A percentile compares a stretch with the other conserved stretches of the same genome.
Conservation (phyloP, 768 basidiomycete species). For the Asterophora parasitica region DNA sequence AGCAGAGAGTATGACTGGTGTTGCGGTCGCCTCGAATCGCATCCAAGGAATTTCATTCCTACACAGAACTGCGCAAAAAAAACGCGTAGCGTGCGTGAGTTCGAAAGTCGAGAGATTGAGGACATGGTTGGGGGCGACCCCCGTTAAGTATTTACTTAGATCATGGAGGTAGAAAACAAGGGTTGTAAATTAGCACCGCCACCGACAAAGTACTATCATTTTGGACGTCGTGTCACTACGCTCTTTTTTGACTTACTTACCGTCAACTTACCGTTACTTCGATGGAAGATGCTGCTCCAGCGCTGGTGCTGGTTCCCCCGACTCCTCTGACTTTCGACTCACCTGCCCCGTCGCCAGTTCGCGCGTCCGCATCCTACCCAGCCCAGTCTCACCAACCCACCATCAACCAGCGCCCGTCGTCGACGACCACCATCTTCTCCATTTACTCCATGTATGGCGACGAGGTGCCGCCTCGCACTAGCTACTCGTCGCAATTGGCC, state of each 20-base stretch:
- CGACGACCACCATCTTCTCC: constrained; percentile 74
- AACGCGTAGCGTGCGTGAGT: too few species aligned
- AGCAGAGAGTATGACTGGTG: too few species aligned
- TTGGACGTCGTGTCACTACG: not conserved
- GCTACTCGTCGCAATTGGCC: constrained; percentile 40
- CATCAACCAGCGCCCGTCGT: constrained; percentile 47
- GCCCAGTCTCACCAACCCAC: constrained; percentile 28
- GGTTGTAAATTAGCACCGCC: constrained; percentile 1
- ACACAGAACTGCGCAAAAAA: too few species aligned
- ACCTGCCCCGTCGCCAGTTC: constrained; percentile 24
- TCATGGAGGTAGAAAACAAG: not conserved
- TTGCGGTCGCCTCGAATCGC: too few species aligned
- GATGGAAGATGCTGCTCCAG: constrained; percentile 38
- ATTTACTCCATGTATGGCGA: constrained; percentile 88
- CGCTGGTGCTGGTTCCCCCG: constrained; percentile 33
- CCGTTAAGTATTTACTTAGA: too few species aligned
- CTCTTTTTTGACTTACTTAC: constrained; percentile 5
- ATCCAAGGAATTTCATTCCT: too few species aligned
- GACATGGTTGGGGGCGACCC: too few species aligned
- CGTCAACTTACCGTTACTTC: not conserved
- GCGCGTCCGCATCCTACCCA: constrained; percentile 26
- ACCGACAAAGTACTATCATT: not conserved
- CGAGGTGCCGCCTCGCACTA: constrained; percentile 36
- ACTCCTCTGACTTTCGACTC: constrained; percentile 23
- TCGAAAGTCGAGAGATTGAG: too few species aligned